A percentile compares a stretch with the other conserved stretches of the same genome.
phyloP scores from a whole-genome alignment of 768 basidiomycete species.

The Boletus sp. region DNA sequence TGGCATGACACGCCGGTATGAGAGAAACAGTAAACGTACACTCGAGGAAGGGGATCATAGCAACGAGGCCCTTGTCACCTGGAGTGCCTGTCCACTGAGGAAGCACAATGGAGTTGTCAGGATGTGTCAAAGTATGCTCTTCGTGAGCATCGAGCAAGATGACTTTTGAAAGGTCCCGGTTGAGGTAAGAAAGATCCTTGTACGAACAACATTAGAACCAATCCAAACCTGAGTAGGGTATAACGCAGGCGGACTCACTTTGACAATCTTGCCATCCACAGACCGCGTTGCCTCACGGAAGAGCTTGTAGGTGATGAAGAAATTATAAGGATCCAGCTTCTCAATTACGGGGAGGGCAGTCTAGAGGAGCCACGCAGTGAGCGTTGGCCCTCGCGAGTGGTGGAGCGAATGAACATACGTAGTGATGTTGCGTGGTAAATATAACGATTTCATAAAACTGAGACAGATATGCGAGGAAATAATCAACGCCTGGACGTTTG shows the following conservation, averaged over 20 bases:
- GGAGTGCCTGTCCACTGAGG: slow-evolving; percentile 84
- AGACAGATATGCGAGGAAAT: slow-evolving; percentile 95
- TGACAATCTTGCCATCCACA: slow-evolving; percentile 79
- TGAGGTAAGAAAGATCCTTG: slow-evolving; percentile 89
- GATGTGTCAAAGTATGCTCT: slow-evolving; percentile 74
- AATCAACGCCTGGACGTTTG: slow-evolving; percentile 96
- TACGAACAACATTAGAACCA: background rate
- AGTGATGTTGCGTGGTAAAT: slow-evolving; percentile 87
- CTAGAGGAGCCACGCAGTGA: slow-evolving; percentile 37
- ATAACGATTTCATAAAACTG: slow-evolving; percentile 98
- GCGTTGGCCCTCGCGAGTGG: background rate
- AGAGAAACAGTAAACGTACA: slow-evolving; percentile 42
- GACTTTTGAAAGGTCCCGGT: slow-evolving; percentile 89
- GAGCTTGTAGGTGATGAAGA: slow-evolving; percentile 85
- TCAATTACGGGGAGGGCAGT: slow-evolving; percentile 86
- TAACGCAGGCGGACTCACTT: slow-evolving; percentile 43
- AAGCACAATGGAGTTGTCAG: slow-evolving; percentile 83
- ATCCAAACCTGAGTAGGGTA: background rate
- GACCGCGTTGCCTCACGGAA: slow-evolving; percentile 90
- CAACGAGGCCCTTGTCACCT: slow-evolving; percentile 72
- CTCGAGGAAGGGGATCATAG: slow-evolving; percentile 97
- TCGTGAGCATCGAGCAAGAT: slow-evolving; percentile 81
- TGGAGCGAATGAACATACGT: slow-evolving; percentile 51
- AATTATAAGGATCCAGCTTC: slow-evolving; percentile 91
- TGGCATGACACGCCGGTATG: background rate